Evolutionary conservation across 768 basidiomycete genomes (phyloP).

Genomic region (Panus rudis): DNA sequence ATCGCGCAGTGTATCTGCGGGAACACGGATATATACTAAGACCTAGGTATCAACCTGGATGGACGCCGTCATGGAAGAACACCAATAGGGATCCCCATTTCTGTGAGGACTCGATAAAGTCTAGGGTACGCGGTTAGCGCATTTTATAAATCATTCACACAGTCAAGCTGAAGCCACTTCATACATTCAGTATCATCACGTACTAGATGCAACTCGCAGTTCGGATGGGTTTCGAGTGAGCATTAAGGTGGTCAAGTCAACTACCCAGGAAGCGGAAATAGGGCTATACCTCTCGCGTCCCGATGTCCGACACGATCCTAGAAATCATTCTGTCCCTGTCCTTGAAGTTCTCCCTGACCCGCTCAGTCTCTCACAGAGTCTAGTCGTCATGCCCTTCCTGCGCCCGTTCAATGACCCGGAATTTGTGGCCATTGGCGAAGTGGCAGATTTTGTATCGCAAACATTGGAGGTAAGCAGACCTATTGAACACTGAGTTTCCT

Average conservation of each 20-base stretch:
- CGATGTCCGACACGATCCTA: conserved; percentile 13
- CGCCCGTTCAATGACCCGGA: conserved; percentile 21
- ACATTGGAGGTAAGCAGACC: conserved; percentile 1
- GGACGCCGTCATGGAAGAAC: conserved; percentile 15
- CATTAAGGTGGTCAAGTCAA: conserved; percentile 7
- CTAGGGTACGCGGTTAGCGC: background rate
- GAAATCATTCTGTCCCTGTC: conserved; percentile 21
- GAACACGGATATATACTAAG: conserved; percentile 10
- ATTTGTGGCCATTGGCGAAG: conserved; percentile 13
- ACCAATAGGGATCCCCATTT: background rate
- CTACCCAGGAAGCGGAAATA: conserved; percentile 8
- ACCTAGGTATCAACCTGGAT: conserved; percentile 5
- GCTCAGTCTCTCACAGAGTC: background rate
- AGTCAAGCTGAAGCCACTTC: background rate
- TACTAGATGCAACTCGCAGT: conserved; percentile 12
- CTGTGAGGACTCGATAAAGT: conserved; percentile 9
- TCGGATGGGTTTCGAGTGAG: conserved; percentile 4
- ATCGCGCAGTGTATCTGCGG: conserved; percentile 8
- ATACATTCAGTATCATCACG: background rate
- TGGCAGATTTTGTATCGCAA: conserved; percentile 3
- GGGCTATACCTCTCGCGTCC: conserved; percentile 3
- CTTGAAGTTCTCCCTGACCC: conserved; percentile 15
- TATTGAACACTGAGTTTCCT: background rate
- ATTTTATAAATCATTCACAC: background rate
- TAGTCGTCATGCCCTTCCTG: conserved; percentile 22